Evolutionary conservation across 306 rosid species (phyloP).

Genomic region (Parietaria judaica): DNA sequence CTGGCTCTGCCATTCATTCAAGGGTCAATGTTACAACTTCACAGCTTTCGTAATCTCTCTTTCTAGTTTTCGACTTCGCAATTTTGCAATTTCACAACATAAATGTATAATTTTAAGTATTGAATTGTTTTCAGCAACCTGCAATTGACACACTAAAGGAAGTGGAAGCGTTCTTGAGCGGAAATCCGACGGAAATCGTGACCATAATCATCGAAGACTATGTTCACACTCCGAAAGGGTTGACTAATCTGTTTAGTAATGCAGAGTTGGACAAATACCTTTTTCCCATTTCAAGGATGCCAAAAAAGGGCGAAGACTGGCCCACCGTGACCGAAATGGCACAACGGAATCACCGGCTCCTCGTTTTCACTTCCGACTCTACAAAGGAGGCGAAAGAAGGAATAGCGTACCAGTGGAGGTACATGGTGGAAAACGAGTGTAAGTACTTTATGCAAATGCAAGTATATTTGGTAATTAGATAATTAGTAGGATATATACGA

Average conservation of each 20-base stretch:
- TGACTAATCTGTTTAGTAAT: constrained; percentile 51
- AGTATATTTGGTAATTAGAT: too few relatives aligned
- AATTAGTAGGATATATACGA: too few relatives aligned
- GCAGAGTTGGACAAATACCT: constrained; percentile 79
- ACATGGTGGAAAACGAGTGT: constrained; percentile 94
- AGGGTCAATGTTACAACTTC: constrained; percentile 90
- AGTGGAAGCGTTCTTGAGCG: constrained; percentile 73
- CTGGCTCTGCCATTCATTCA: constrained; percentile 97
- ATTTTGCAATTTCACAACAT: constrained; percentile 10
- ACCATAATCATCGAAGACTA: constrained; percentile 87
- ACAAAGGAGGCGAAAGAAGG: constrained; percentile 92
- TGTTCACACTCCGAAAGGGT: constrained; percentile 74
- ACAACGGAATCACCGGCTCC: constrained; percentile 69
- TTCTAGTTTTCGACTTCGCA: constrained; percentile 3
- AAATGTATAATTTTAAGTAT: constrained; percentile 20
- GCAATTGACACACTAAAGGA: constrained; percentile 80
- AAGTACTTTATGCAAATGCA: constrained; percentile 24
- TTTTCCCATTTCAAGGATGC: constrained; percentile 87
- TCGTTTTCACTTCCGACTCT: constrained; percentile 80
- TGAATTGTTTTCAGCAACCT: constrained; percentile 68
- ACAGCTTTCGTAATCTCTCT: constrained; percentile 73
- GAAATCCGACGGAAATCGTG: constrained; percentile 73
- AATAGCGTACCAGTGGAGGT: constrained; percentile 89
- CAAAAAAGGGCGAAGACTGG: constrained; percentile 75
- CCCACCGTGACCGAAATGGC: constrained; percentile 81